These are phyloP conservation scores for Trametes cinnabarina DNA, from an alignment of 768 basidiomycete species.

Conservation along the genomic window DNA sequence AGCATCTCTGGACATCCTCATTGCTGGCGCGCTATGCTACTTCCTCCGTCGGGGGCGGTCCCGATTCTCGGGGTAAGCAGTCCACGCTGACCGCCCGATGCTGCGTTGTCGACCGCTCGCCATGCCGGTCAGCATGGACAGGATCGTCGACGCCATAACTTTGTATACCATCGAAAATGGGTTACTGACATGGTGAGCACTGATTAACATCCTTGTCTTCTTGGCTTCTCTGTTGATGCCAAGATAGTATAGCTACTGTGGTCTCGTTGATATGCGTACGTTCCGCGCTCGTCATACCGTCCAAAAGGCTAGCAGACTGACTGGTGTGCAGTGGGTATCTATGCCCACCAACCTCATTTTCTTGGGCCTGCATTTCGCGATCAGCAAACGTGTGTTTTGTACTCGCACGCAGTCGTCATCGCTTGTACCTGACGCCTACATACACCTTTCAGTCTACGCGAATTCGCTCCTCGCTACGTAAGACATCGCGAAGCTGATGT, in stretches of 20 bases:
- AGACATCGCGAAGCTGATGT: neutral
- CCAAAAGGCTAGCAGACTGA: neutral
- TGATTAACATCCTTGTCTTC: neutral
- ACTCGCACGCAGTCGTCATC: neutral
- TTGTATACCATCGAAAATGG: conserved; percentile 30
- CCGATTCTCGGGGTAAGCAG: conserved; percentile 17
- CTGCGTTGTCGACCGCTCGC: neutral
- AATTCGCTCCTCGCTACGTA: conserved; percentile 30
- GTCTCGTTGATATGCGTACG: conserved; percentile 26
- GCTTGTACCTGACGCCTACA: neutral
- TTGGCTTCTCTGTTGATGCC: neutral
- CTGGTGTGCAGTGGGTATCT: conserved; percentile 21
- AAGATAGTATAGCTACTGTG: conserved; percentile 22
- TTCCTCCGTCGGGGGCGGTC: conserved; percentile 25
- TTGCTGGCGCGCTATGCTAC: conserved; percentile 24
- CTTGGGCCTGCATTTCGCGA: conserved; percentile 28
- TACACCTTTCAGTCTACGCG: conserved; percentile 23
- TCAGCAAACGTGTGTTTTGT: conserved; percentile 27
- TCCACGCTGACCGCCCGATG: neutral
- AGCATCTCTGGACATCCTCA: conserved; percentile 26
- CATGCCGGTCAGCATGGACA: conserved; percentile 21
- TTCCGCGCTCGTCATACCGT: neutral
- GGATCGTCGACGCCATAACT: conserved; percentile 24
- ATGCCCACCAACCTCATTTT: conserved; percentile 28
- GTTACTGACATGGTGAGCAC: conserved; percentile 23